Percentiles rank a stretch among this genome's conserved stretches.
phyloP scores from a whole-genome alignment of 2,329 filamentous ascomycete genomes.

The Fonsecaea monophora region DNA sequence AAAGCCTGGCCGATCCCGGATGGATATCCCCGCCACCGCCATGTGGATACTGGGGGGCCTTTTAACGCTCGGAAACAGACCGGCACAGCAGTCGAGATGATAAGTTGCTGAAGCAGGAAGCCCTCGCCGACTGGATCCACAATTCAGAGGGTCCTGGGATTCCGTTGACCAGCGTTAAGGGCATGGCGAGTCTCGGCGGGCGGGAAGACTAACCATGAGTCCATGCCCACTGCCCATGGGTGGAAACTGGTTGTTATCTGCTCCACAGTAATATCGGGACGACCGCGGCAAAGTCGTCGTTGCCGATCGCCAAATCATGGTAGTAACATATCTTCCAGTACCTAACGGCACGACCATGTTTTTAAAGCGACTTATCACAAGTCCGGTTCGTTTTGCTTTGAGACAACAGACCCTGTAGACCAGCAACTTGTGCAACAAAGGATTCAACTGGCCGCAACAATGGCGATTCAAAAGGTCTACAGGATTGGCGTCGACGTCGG shows the following conservation, averaged over 20 bases:
- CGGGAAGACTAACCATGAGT: not conserved
- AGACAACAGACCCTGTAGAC: not conserved
- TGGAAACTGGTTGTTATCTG: slow-evolving; percentile 12
- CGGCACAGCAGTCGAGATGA: slow-evolving; percentile 5
- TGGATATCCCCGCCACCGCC: slow-evolving; percentile 8
- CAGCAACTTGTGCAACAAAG: not conserved
- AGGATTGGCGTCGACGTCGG: slow-evolving; percentile 54
- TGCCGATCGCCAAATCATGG: not conserved
- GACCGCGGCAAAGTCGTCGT: not conserved
- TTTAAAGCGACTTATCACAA: not conserved
- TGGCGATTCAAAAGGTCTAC: slow-evolving; percentile 41
- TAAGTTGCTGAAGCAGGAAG: slow-evolving; percentile 5
- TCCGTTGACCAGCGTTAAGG: not conserved
- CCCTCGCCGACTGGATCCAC: slow-evolving; percentile 7
- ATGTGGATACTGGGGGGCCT: not conserved
- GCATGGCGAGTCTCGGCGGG: not conserved
- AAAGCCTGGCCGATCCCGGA: slow-evolving; percentile 12
- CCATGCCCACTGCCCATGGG: not conserved
- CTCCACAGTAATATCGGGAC: slow-evolving; percentile 5
- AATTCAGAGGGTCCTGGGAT: not conserved
- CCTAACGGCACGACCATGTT: not conserved
- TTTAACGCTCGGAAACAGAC: not conserved
- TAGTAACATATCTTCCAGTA: not conserved
- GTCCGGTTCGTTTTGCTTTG: not conserved
- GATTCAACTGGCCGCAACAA: slow-evolving; percentile 5